Evolutionary conservation across 257 asterid genomes (phyloP).

Genomic region (Schizonepeta tenuifolia): DNA sequence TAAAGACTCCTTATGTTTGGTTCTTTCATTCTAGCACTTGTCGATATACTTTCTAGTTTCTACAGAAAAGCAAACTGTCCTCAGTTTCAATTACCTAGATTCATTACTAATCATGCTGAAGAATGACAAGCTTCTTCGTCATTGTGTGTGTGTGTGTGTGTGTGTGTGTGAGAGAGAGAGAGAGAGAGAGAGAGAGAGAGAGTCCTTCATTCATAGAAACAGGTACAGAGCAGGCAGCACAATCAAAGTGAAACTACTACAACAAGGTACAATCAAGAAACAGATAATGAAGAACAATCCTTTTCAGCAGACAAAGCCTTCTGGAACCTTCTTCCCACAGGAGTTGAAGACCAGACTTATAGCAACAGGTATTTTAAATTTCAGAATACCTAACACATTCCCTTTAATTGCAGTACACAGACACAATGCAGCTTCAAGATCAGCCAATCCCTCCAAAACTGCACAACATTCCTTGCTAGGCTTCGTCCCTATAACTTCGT

Average conservation of each 20-base stretch:
- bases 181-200: constrained; percentile 19
- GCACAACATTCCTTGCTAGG: constrained; percentile 72
- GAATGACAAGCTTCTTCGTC: constrained; percentile 1
- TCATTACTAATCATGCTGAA: constrained; percentile 3
- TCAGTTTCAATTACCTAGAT: not conserved
- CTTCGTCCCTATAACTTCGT: constrained; percentile 68
- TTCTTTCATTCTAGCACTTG: constrained; percentile 8
- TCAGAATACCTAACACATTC: constrained; percentile 57
- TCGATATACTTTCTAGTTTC: not conserved
- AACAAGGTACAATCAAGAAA: constrained; percentile 1
- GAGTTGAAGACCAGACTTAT: constrained; percentile 63
- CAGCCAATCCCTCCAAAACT: constrained; percentile 69
- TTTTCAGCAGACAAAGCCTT: constrained; percentile 62
- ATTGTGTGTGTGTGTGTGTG: not conserved
- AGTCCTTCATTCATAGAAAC: not conserved
- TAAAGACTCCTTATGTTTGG: not conserved
- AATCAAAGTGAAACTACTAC: constrained; percentile 22
- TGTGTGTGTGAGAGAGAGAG: not conserved
- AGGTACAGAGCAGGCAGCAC: not conserved
- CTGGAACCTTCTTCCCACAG: constrained; percentile 83
- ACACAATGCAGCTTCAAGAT: constrained; percentile 85
- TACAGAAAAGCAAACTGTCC: not conserved
- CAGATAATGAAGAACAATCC: not conserved
- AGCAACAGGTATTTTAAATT: constrained; percentile 62
- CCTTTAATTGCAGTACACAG: constrained; percentile 87